Base-by-base conservation (phyloP, 83 land plant species). In the Picea mariana region DNA sequence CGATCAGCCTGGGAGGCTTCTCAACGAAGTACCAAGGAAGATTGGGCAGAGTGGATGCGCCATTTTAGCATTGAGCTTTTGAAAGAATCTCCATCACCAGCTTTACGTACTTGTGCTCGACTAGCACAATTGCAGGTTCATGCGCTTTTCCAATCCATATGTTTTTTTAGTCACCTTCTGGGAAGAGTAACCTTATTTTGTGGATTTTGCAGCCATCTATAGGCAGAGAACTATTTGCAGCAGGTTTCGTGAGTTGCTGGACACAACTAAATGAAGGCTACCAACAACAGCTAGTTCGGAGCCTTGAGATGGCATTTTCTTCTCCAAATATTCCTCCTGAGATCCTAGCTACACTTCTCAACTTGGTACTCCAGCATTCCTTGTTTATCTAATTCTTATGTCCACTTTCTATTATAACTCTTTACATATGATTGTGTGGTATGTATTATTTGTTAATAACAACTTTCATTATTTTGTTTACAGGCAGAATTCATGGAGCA, bases 401-500 rank as follows among this genome's bases (percentile, higher is more conserved):
- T 18, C 55, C 6, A 44, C 5, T 62, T 72, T 24, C 27, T 49
- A 61, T 26, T 55, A 61, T 52, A 26, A 38, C 24, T n/a, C 31
- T 78, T 34, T 79, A 9, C 21, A 42, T 58, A 40, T 38, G 24
- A 24, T 75, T 24, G 38, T 67, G 9, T 38, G 59, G 13, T 82
- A 18, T 59, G 20, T 15, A 75, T 1, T 21, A 15, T 44, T 49
- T 49, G 20, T 67, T 24, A 44, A 12, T 11, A 27, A 44, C 15
- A 63, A 16, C 20, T 58, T 62, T 44, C 42, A n/a, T 12, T 17
- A 27, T 59, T 76, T 65, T 64, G 64, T 83, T 47, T 81, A 11
- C 91, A 97, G 99, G 99, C 99, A 23, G 99, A 98, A 86, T 98
- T 96, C 79, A 98, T 98, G 99, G 99, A 98, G 83, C 99, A 94